Evolutionary conservation across 2,329 filamentous ascomycete species (phyloP).

Genomic region (Calycina herbarum): DNA sequence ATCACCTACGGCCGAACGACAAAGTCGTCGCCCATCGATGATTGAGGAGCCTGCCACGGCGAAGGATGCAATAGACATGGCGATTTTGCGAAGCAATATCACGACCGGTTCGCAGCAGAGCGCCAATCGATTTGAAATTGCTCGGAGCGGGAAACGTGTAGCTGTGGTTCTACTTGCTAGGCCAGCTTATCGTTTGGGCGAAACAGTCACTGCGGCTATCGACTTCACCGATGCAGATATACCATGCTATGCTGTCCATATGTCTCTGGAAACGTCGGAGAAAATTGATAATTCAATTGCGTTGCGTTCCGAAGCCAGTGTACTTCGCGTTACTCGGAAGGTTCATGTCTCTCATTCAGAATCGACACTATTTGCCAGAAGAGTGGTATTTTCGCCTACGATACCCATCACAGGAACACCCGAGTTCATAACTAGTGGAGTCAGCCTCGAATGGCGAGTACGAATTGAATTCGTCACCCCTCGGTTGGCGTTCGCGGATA

Average conservation of each 20-base stretch:
- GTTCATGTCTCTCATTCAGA: conserved; percentile 78
- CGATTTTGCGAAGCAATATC: conserved; percentile 80
- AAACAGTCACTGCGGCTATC: conserved; percentile 79
- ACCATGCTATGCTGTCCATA: conserved; percentile 81
- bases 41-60: conserved; percentile 60
- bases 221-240: conserved; percentile 79
- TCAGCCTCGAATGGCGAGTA: conserved; percentile 85
- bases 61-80: conserved; percentile 87
- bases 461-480: conserved; percentile 91
- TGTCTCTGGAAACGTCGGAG: conserved; percentile 84
- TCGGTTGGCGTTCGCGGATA: conserved; percentile 43
- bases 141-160: conserved; percentile 86
- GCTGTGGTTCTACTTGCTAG: conserved; percentile 87
- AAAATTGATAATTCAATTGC: conserved; percentile 78
- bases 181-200: conserved; percentile 85
- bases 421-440: conserved; percentile 86
- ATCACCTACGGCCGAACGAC: conserved; percentile 65
- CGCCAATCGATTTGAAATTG: conserved; percentile 93
- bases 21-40: conserved; percentile 56
- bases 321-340: conserved; percentile 82
- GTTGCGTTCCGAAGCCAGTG: conserved; percentile 79
- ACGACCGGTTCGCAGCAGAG: conserved; percentile 69
- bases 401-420: conserved; percentile 84
- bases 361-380: conserved; percentile 76
- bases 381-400: conserved; percentile 77